Base-by-base conservation (phyloP, 345 rosid species). In the Eucalyptus shirleyi region DNA sequence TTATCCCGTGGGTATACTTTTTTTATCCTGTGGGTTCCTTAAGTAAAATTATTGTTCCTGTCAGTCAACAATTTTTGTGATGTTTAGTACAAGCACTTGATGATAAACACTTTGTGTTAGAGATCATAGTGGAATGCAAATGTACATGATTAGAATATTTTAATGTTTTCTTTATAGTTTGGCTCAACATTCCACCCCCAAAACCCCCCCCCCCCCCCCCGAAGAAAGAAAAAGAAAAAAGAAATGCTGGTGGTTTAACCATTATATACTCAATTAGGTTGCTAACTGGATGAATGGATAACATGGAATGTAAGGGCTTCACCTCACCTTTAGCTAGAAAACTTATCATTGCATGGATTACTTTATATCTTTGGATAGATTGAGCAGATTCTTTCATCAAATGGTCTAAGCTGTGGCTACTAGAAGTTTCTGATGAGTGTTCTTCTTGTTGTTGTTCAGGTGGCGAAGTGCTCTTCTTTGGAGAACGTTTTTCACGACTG, bases 401-500 rank as follows among this genome's bases (percentile, higher is more conserved):
- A 37, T 40, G 50, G 59, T 90, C 45, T 37, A 77, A 19, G 83
- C 83, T 77, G 83, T 77, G 83, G 42, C 28, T 77, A 37, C 83
- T 77, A 37, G 13, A 77, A 77, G 21, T 21, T 9, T 55, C 26
- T 91, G 4, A 30, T 89, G 77, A 59, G 53, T 40, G 11, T 87
- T 51, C 83, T 85, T 67, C 30, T 69, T 32, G 85, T 88, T 53
- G 23, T 69, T 86, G 62, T 86, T 82, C 91, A 93, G 95, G 95
- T 95, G 97, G 97, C 93, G 96, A 89, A 95, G 97, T 91, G 94
- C 97, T 88, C 96, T 95, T 91, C 96, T 95, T 9, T 95, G 97
- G 97, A 93, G 96, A 91, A 94, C 96, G 12, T 95, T 95, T 90
- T 95, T 95, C 91, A 95, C 96, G 53, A 95, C 97, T 77, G 97